Base-by-base conservation (phyloP, 2,329 filamentous ascomycete genomes). In the Erysiphe pulchra region DNA sequence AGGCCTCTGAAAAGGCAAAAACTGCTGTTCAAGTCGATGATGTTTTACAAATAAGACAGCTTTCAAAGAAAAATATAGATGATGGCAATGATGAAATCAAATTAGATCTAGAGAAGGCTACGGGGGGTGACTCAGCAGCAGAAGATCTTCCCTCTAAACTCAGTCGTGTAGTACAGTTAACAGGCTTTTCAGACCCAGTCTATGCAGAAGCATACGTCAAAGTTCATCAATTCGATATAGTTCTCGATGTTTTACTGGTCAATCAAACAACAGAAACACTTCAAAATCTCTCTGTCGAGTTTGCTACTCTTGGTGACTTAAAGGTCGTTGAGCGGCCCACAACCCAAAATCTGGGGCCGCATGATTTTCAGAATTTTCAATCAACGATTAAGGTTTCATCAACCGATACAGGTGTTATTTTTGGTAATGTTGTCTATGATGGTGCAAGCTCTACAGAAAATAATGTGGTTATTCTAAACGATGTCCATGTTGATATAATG, bases 141-240 rank as follows among this genome's bases (percentile, higher is more conserved):
- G 90, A 94, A 59, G 85, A 94, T 52, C 69, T 94, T 2, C 80
- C 82, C 12, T 93, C 85, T 46, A 98, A 98, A 63, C 75, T 98
- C 49, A 94, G 80, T 65, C 76, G 90, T 13, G 87, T 98, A 34
- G 90, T 98, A 18, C 90, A 98, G 62, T 73, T 98, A 41, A 98
- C 90, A 16, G 90, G 90, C 49, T 98, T 98, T 70, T 95, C 90
- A 0, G 90, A 98, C 58, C 80, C 90, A 1, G 90, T 98, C 13
- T 98, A 98, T 56, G 90, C 84, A n/a, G 90, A 98, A 63, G 90
- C 90, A 5, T 98, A 98, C 56, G 87, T 98, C 57, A 93, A 92
- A 61, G 87, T 98, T 10, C 86, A 95, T 61, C 90, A 98, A 61
- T 98, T 98, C 57, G 90, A 98, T 58, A 98, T 98, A 55, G 80